These are phyloP conservation scores for Torulaspora franciscae DNA, from an alignment of 805 yeast genomes.

Conservation along the genomic window DNA sequence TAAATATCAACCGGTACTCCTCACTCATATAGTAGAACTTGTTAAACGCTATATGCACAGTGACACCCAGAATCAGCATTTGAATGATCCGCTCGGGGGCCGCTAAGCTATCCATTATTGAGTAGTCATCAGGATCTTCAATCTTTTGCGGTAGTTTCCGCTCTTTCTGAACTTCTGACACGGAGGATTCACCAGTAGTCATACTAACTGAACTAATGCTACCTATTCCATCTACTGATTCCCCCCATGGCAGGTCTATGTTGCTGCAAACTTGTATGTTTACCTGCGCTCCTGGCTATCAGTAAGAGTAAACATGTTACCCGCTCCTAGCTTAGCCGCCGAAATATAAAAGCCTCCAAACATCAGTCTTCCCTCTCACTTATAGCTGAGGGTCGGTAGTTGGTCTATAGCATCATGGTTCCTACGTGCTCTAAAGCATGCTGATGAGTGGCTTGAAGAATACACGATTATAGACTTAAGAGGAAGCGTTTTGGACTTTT, in stretches of 20 bases:
- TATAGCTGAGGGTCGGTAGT: neutral
- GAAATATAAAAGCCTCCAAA: neutral
- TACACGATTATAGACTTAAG: too few relatives aligned
- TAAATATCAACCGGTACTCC: slow-evolving; percentile 18
- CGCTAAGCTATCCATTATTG: slow-evolving; percentile 19
- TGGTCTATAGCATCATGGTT: neutral
- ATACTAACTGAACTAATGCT: neutral
- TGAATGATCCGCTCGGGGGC: slow-evolving; percentile 28
- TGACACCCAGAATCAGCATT: slow-evolving; percentile 23
- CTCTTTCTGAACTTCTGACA: neutral
- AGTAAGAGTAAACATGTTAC: neutral
- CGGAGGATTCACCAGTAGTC: slow-evolving; percentile 1
- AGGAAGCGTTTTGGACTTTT: too few relatives aligned
- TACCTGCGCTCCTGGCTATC: neutral
- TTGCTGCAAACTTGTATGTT: neutral
- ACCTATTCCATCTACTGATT: neutral
- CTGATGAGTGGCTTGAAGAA: neutral
- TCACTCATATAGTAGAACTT: slow-evolving; percentile 14
- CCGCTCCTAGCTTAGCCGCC: slow-evolving; percentile 8
- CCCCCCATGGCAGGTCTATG: neutral
- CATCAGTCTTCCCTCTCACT: neutral
- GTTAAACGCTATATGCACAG: slow-evolving; percentile 22
- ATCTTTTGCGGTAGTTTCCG: neutral
- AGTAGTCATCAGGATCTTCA: slow-evolving; percentile 7
- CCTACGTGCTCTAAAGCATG: neutral